Conservation (phyloP, 768 basidiomycete species). For the Hygrophorus pudorinus region DNA sequence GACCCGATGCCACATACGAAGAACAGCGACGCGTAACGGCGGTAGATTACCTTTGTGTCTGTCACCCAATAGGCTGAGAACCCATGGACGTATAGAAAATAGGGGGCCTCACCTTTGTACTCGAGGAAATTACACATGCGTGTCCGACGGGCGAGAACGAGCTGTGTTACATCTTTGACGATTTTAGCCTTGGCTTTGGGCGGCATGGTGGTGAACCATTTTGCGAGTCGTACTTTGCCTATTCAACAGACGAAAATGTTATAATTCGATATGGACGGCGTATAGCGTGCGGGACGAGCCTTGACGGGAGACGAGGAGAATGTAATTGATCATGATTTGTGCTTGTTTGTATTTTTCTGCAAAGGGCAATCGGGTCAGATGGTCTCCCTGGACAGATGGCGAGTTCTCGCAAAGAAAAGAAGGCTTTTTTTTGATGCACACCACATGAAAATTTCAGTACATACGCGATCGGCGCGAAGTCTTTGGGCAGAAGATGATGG, state of each 20-base stretch:
- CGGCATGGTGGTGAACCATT: constrained; percentile 89
- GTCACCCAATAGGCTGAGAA: neutral
- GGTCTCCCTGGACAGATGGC: no score
- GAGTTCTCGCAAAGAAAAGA: no score
- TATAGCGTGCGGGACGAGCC: constrained; percentile 31
- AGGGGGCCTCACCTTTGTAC: constrained; percentile 67
- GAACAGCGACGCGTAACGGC: constrained; percentile 92
- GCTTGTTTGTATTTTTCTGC: no score
- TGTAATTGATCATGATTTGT: constrained; percentile 75
- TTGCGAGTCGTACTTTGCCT: constrained; percentile 92
- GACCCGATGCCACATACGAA: constrained; percentile 84
- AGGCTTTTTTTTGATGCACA: no score
- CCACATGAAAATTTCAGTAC: no score
- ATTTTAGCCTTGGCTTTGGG: constrained; percentile 81
- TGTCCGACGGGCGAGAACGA: constrained; percentile 79
- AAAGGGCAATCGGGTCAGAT: no score
- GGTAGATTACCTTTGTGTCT: constrained; percentile 72
- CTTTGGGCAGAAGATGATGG: no score
- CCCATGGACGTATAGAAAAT: neutral
- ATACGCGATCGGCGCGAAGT: no score
- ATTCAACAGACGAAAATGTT: constrained; percentile 3
- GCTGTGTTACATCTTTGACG: constrained; percentile 90
- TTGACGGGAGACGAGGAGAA: constrained; percentile 90
- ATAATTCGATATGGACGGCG: constrained; percentile 1
- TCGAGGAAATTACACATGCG: constrained; percentile 96